Percentiles rank a stretch among this genome's conserved stretches.
These are phyloP conservation scores for Aurinia saxatilis DNA, from an alignment of 345 rosid species.

Conservation along the genomic window DNA sequence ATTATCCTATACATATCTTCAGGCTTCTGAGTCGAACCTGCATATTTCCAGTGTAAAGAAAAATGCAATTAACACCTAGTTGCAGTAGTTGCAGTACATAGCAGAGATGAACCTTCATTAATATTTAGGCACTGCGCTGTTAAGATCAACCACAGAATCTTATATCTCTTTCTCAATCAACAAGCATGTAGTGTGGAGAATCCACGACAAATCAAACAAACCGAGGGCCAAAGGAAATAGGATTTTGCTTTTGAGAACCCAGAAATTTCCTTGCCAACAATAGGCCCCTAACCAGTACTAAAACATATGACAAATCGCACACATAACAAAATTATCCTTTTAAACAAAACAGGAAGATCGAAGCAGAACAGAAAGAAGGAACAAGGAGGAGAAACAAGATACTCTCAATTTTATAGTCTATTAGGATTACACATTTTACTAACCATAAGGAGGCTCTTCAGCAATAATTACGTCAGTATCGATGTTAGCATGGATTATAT, in stretches of 20 bases:
- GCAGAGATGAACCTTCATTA: neutral
- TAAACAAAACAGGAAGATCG: neutral
- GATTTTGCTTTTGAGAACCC: neutral
- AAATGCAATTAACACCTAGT: neutral
- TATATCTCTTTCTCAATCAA: neutral
- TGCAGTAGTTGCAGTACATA: neutral
- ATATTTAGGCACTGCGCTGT: neutral
- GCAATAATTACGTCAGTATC: constrained; percentile 98
- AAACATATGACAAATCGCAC: neutral
- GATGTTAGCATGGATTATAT: constrained; percentile 96
- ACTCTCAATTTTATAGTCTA: neutral
- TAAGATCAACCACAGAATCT: neutral
- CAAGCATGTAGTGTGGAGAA: neutral
- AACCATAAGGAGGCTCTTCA: constrained; percentile 95
- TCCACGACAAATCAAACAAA: neutral
- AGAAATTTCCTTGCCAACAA: neutral
- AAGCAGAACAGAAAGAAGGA: neutral
- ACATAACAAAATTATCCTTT: neutral
- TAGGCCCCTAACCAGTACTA: neutral
- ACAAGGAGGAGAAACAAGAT: neutral
- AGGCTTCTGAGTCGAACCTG: constrained; percentile 95
- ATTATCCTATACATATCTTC: constrained; percentile 97
- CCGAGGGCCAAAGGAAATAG: neutral
- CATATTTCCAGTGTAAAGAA: constrained; percentile 6
- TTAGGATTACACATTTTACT: constrained; percentile 28